Conservation (phyloP, 1,284 basidiomycete genomes). For the Apiotrichum mycotoxinovorans region DNA sequence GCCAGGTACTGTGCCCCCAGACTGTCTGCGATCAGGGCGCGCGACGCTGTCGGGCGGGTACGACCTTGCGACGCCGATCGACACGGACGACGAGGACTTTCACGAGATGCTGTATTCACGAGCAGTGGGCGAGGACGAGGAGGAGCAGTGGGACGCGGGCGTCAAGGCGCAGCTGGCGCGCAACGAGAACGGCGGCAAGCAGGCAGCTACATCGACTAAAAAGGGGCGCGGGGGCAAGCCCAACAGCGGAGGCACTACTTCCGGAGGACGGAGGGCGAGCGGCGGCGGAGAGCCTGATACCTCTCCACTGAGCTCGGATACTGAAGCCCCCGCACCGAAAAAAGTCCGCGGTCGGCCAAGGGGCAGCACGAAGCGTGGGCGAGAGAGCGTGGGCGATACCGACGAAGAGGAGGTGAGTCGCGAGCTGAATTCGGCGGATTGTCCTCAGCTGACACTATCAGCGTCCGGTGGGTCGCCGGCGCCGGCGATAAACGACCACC, state of each 20-base stretch:
- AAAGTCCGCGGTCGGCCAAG: not conserved
- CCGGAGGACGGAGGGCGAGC: too few relatives aligned
- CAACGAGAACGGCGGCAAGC: not conserved
- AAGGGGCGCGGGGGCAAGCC: not conserved
- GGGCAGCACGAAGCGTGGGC: not conserved
- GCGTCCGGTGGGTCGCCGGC: slow-evolving; percentile 5
- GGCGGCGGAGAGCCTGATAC: not conserved
- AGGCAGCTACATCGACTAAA: not conserved
- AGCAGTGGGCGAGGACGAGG: slow-evolving; percentile 9
- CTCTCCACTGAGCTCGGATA: slow-evolving; percentile 5
- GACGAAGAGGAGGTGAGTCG: slow-evolving; percentile 6
- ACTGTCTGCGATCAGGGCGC: not conserved
- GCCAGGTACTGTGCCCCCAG: slow-evolving; percentile 7
- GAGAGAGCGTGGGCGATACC: slow-evolving; percentile 9
- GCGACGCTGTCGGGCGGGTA: not conserved
- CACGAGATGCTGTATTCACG: slow-evolving; percentile 8
- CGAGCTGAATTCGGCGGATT: not conserved
- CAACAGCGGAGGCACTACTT: not conserved
- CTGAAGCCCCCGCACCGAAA: not conserved
- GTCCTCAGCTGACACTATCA: not conserved
- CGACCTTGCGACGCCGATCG: not conserved
- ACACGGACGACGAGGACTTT: slow-evolving; percentile 11
- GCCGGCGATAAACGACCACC: not conserved
- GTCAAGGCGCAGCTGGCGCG: slow-evolving; percentile 11
- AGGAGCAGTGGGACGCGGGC: slow-evolving; percentile 12